These are phyloP conservation scores for Kluyveromyces nonfermentans DNA, from an alignment of 805 yeast genomes.

Conservation along the genomic window DNA sequence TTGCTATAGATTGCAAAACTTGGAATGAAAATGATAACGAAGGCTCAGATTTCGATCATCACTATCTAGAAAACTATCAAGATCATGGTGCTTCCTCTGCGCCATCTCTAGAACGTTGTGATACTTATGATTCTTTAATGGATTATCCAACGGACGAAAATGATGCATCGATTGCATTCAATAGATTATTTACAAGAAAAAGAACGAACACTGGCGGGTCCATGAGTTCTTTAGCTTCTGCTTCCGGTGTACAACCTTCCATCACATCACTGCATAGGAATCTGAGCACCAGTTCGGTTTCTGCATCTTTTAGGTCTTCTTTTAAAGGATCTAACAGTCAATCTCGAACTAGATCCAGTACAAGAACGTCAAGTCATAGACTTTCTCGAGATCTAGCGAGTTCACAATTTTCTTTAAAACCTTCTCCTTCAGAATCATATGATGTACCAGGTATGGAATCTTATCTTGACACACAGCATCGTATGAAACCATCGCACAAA, in stretches of 20 bases:
- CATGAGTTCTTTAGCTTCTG: conserved; percentile 20
- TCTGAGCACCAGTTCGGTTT: conserved; percentile 13
- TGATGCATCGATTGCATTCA: conserved; percentile 30
- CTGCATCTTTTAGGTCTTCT: conserved; percentile 22
- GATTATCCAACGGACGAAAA: conserved; percentile 19
- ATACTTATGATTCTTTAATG: conserved; percentile 2
- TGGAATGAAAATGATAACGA: neutral
- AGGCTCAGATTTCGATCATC: conserved; percentile 5
- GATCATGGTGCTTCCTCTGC: conserved; percentile 3
- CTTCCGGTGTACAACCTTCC: conserved; percentile 5
- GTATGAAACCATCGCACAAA: conserved; percentile 13
- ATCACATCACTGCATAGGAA: conserved; percentile 14
- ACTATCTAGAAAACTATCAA: conserved; percentile 7
- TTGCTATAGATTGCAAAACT: neutral
- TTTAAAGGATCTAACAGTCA: conserved; percentile 26
- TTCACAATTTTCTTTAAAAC: conserved; percentile 10
- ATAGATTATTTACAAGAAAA: conserved; percentile 27
- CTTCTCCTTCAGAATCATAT: conserved; percentile 1
- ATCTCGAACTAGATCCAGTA: conserved; percentile 23
- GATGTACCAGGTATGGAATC: conserved; percentile 11
- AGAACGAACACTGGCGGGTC: conserved; percentile 26
- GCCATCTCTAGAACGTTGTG: conserved; percentile 1
- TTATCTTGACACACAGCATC: conserved; percentile 18
- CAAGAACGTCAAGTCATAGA: conserved; percentile 20
- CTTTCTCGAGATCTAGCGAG: conserved; percentile 21